Base-by-base conservation (phyloP, 345 rosid species). In the Sisymbrium irio region DNA sequence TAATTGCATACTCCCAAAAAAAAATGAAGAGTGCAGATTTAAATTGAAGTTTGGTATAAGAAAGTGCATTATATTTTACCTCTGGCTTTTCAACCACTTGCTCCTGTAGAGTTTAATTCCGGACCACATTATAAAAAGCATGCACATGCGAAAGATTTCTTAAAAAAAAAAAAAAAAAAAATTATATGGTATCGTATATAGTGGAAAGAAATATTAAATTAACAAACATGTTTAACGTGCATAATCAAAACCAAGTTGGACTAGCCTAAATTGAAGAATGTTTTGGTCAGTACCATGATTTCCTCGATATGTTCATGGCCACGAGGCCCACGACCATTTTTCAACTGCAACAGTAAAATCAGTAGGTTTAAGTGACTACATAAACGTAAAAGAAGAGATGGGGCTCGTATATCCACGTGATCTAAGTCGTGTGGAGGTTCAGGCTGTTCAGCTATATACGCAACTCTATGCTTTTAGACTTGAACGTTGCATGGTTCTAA, bases 61-160 rank as follows among this genome's bases (percentile, higher is more conserved):
- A 14, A 59, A 11, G 46, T 59, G 67, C 50, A 32, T 11, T 18
- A 36, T 47, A 19, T 44, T 35, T 35, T 6, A 10, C 27, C 6
- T 33, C 10, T 35, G n/a, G 36, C 56, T 58, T 45, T 17, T 13
- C 11, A 30, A 35, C 47, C 56, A 57, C 56, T 57, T 32, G 65
- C 7, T 19, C 35, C 19, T 9, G 9, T 46, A 1, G 50, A 49
- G 22, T 62, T 49, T 42, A 71, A 32, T 41, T 32, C 45, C 56
- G 63, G 70, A 63, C 70, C 77, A 35, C 45, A 20, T 10, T 35
- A 70, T 45, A 42, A 69, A 32, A 57, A 45, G 56, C 74, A 30
- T 62, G 69, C 76, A 71, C 75, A 62, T 62, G 69, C 15, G 51
- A 61, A 50, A 49, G 54, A 46, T 49, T n/a, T n/a, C n/a, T n/a